Percentiles rank a stretch among this genome's conserved stretches.
These are phyloP conservation scores for Solanum hybrid DNA, from an alignment of 305 asterid genomes.

Conservation along the genomic window DNA sequence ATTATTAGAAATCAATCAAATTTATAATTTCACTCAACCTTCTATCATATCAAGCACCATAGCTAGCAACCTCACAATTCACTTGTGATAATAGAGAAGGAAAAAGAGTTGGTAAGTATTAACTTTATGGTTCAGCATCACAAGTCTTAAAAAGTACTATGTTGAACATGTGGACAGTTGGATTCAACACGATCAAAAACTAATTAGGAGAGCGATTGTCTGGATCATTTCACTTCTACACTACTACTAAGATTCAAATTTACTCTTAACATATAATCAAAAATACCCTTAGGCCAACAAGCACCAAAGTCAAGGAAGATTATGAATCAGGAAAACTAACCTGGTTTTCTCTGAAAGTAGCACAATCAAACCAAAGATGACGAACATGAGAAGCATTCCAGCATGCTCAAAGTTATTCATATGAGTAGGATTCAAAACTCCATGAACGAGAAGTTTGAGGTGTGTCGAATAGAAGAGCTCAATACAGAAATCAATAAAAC, in stretches of 20 bases:
- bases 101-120: neutral
- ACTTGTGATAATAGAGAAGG: neutral
- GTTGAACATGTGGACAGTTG: no score
- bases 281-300: neutral
- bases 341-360: conserved; percentile 78
- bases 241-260: no score
- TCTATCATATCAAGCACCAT: neutral
- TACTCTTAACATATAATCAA: neutral
- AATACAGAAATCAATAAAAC: conserved; percentile 74
- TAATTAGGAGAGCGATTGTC: no score
- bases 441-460: conserved; percentile 73
- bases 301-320: conserved; percentile 3
- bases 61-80: neutral
- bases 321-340: conserved; percentile 28
- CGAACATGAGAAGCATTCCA: conserved; percentile 97
- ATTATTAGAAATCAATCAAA: neutral
- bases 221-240: no score
- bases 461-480: conserved; percentile 85
- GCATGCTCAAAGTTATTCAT: conserved; percentile 97
- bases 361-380: conserved; percentile 56
- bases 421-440: conserved; percentile 72
- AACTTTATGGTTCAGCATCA: neutral
- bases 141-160: neutral
- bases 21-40: neutral
- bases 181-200: no score